A percentile compares a stretch with the other conserved stretches of the same genome.
Evolutionary conservation across 441 rosid genomes (phyloP).

Genomic region (Pelargonium fulgidum): DNA sequence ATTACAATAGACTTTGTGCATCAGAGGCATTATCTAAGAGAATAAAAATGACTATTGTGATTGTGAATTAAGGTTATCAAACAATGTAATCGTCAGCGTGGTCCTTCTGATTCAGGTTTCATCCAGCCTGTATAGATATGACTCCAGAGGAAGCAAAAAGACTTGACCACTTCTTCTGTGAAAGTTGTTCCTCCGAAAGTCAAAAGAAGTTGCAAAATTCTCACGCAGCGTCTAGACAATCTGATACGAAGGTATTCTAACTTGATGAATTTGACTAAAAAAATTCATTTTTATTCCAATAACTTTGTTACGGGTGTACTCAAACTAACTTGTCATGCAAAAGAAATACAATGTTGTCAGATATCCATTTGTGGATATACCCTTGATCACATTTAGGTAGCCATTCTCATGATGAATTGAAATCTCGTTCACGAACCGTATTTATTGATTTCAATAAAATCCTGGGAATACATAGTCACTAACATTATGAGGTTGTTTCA

Average conservation of each 20-base stretch:
- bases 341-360: too few relatives aligned
- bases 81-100: background rate
- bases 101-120: slow-evolving; percentile 44
- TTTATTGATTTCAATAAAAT: too few relatives aligned
- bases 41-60: background rate
- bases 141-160: slow-evolving; percentile 78
- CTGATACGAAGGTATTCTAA: slow-evolving; percentile 53
- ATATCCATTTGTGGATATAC: too few relatives aligned
- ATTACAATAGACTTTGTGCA: background rate
- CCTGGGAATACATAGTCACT: background rate
- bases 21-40: background rate
- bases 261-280: background rate
- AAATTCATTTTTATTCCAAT: background rate
- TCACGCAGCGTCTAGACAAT: slow-evolving; percentile 36
- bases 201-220: slow-evolving; percentile 56
- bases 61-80: background rate
- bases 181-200: slow-evolving; percentile 60
- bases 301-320: too few relatives aligned
- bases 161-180: slow-evolving; percentile 66
- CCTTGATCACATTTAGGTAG: too few relatives aligned
- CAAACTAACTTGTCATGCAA: too few relatives aligned
- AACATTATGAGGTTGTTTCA: slow-evolving; percentile 24
- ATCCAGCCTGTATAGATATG: slow-evolving; percentile 76
- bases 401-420: too few relatives aligned
- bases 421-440: too few relatives aligned